Conservation (phyloP, 352 stramenopile species). For the Pythium graminicola region DNA sequence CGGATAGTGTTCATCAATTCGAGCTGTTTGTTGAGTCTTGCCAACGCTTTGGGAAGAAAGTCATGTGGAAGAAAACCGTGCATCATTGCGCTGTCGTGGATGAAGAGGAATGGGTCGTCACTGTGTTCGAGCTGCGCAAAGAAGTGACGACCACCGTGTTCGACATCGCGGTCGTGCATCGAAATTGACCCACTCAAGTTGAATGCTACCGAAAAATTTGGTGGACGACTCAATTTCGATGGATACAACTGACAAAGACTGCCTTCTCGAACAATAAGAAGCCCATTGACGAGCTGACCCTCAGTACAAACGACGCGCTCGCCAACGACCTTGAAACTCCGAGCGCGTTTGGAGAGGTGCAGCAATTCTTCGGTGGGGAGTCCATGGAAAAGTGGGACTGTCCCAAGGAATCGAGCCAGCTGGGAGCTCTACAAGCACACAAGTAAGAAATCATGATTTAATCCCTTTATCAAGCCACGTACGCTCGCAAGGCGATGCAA, state of each 20-base stretch:
- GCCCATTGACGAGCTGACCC: slow-evolving; percentile 44
- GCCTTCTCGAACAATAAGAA: slow-evolving; percentile 46
- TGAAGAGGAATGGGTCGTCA: slow-evolving; percentile 42
- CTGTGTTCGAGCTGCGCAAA: slow-evolving; percentile 49
- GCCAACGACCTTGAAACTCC: slow-evolving; percentile 37
- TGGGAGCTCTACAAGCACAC: slow-evolving; percentile 5
- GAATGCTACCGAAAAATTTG: slow-evolving; percentile 44
- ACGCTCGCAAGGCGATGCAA: slow-evolving; percentile 13
- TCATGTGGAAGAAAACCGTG: slow-evolving; percentile 46
- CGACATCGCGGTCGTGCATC: slow-evolving; percentile 9
- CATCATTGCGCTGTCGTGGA: slow-evolving; percentile 35
- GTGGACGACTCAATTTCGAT: slow-evolving; percentile 30
- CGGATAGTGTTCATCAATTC: no score
- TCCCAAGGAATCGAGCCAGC: slow-evolving; percentile 35
- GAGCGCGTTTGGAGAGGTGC: slow-evolving; percentile 20
- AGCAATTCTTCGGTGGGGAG: slow-evolving; percentile 28
- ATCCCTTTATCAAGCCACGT: not conserved
- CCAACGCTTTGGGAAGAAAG: slow-evolving; percentile 22
- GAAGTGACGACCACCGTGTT: slow-evolving; percentile 32
- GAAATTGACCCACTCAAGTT: slow-evolving; percentile 38
- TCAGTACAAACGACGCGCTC: slow-evolving; percentile 49
- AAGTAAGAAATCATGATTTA: not conserved
- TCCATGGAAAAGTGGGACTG: slow-evolving; percentile 31
- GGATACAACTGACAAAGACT: slow-evolving; percentile 43
- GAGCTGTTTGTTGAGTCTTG: slow-evolving; percentile 9